A percentile compares a stretch with the other conserved stretches of the same genome.
Conservation (phyloP, 176 grass and related monocot species). For the Leersia perrieri region DNA sequence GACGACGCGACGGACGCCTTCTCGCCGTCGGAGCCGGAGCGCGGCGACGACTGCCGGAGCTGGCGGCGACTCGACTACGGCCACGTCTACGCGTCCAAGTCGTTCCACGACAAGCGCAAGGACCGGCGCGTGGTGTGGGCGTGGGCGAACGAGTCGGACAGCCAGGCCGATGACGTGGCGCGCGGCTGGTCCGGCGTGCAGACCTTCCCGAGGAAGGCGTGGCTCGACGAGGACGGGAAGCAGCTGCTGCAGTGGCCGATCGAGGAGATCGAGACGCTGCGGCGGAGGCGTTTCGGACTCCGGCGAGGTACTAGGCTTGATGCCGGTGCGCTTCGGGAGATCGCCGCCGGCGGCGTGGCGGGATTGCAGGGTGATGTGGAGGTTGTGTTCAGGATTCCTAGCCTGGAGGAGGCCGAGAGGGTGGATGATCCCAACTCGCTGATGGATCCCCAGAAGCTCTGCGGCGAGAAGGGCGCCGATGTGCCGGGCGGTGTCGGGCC, state of each 20-base stretch:
- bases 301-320: not conserved
- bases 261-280: not conserved
- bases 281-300: not conserved
- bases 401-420: constrained; percentile 29
- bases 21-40: not conserved
- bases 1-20: not conserved
- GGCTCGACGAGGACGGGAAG: not conserved
- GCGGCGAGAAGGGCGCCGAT: constrained; percentile 24
- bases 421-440: constrained; percentile 32
- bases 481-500: constrained; percentile 48
- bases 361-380: not conserved
- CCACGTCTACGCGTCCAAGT: not conserved
- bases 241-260: not conserved
- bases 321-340: not conserved
- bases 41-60: not conserved
- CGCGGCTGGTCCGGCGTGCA: not conserved
- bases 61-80: not conserved
- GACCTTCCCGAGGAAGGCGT: not conserved
- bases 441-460: constrained; percentile 46
- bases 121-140: not conserved
- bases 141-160: not conserved
- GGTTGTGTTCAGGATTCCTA: constrained; percentile 18
- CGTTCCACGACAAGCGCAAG: not conserved
- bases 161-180: not conserved
- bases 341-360: not conserved